phyloP scores from a whole-genome alignment of 2,329 filamentous ascomycete genomes.

The Pseudocercospora eumusae region DNA sequence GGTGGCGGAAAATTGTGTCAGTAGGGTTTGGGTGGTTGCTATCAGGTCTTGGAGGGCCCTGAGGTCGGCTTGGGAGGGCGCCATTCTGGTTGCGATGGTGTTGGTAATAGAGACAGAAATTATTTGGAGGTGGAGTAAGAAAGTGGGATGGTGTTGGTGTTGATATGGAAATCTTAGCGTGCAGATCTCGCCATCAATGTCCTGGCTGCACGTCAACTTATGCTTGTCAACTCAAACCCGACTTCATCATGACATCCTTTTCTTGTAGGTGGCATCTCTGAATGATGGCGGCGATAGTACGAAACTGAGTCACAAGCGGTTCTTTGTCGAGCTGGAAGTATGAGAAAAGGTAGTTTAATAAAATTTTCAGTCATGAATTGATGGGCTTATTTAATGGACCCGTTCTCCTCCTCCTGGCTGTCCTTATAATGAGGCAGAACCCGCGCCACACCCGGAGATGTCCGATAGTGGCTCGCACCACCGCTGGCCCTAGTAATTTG shows the following conservation, averaged over 20 bases:
- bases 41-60: slow-evolving; percentile 36
- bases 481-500: too few species aligned
- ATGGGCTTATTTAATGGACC: slow-evolving; percentile 1
- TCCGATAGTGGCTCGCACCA: too few species aligned
- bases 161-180: background rate
- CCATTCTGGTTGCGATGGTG: slow-evolving; percentile 31
- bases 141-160: background rate
- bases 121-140: background rate
- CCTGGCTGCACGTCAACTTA: slow-evolving; percentile 2
- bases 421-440: too few species aligned
- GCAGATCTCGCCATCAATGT: slow-evolving; percentile 7
- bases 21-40: slow-evolving; percentile 36
- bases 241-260: background rate
- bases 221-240: slow-evolving; percentile 1
- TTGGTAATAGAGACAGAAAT: background rate
- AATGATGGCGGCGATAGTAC: background rate
- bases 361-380: background rate
- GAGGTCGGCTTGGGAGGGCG: slow-evolving; percentile 30
- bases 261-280: background rate
- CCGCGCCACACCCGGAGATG: too few species aligned
- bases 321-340: background rate
- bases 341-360: background rate
- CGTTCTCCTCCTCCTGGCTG: background rate
- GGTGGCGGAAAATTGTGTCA: slow-evolving; percentile 37
- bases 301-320: background rate